Evolutionary conservation across 2,329 filamentous ascomycete species (phyloP), one percentile per base, ranked within the genome.

Genomic region (Amesomyces nigricolor): DNA sequence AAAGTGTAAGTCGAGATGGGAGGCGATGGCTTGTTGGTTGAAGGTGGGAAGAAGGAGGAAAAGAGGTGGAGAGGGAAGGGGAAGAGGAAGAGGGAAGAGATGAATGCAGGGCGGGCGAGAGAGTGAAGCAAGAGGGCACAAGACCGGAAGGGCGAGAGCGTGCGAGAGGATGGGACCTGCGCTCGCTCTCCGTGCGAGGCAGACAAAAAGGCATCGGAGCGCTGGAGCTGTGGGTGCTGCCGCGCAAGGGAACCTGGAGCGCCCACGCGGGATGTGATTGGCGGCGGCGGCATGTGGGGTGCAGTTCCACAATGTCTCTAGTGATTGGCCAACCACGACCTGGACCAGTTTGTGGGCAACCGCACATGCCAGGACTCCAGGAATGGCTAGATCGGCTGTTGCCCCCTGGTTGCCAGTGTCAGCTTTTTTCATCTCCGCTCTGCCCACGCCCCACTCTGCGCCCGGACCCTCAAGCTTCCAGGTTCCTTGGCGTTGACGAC

Each of bases 1-100:
- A 51, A 42, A 32, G 53, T 40, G 22, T 37, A 40, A 29, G 17
- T 19, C 30, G 46, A 4, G 10, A 42, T 11, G 29, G 40, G 29
- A 51, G 17, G 37, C 2, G 39, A 44, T 19, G 11, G 22, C 22
- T 35, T 35, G 32, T 43, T 43, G 42, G 40, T 32, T 43, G 17
- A 42, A 49, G 46, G 50, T 49, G 19, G 35, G 46, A 11, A 19
- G 35, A 29, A 42, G 30, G 16, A 44, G 51, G 19, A 38, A 32
- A 46, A 49, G 47, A 39, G 37, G 30, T 66, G 63, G 64, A 64
- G 63, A 54, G 61, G 58, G 62, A 62, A 64, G 61, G 51, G 59
- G 52, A 53, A 55, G 52, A 44, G 44, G 46, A 40, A 53, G 53
- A 58, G 63, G 55, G 49, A 58, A 57, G 59, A 10, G 17, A 19